Base-by-base conservation (phyloP, 2,329 filamentous ascomycete genomes). In the Chaetomium strumarium region DNA sequence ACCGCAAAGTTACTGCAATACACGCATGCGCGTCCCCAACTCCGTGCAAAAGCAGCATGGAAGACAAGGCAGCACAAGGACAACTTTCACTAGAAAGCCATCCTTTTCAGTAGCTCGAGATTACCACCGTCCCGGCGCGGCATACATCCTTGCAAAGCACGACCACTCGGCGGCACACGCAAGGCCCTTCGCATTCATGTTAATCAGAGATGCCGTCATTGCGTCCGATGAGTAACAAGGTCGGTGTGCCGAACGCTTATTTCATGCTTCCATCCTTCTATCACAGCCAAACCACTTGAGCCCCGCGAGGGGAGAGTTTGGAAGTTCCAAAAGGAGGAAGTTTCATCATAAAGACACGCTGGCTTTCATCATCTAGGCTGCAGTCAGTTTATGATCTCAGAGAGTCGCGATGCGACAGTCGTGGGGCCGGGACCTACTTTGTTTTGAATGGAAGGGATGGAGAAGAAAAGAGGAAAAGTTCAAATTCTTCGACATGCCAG, bases 181-280 rank as follows among this genome's bases (percentile, higher is more conserved):
- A 46, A 46, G 17, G 50, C 51, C 48, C 61, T 63, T 66, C 66
- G 63, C 56, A 59, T 65, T 64, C 63, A 75, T 72, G 58, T 56
- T 62, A 72, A 71, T 97, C 92, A 97, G 92, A 96, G 89, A 88
- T 95, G 86, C 90, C 87, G 85, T 87, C 80, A 86, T 89, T 83
- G 91, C 93, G 92, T 96, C 84, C 92, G 91, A 89, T 80, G 75
- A 76, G 75, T 81, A 89, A 96, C 90, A 97, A 96, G 92, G 86
- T 84, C 80, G 70, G 79, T 96, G 92, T 96, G 93, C 89, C 92
- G 90, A 88, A 96, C 93, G 90, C 93, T 85, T 80, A 90, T 90
- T 84, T 97, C 93, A 99, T 81, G 77, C 82, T 86, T 74, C 81
- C 73, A 73, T 75, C 76, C 72, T 72, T 77, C 75, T 75, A 73